phyloP scores from a whole-genome alignment of 257 asterid species.

The Fraxinus quadrangulata region DNA sequence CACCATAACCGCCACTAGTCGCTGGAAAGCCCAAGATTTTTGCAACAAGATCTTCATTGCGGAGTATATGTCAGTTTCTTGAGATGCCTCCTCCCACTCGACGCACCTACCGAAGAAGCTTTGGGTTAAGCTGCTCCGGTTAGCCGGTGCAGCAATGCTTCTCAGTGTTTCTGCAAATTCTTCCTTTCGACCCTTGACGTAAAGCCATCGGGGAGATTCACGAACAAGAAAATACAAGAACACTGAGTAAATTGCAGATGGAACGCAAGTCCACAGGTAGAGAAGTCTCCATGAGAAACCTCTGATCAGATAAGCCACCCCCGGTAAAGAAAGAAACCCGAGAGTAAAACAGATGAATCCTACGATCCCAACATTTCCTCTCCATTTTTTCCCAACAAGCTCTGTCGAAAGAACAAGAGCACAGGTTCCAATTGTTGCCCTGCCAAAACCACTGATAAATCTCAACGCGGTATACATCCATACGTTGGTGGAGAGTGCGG shows the following conservation, averaged over 20 bases:
- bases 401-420: constrained; percentile 64
- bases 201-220: constrained; percentile 85
- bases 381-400: constrained; percentile 63
- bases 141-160: constrained; percentile 39
- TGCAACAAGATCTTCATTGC: constrained; percentile 41
- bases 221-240: constrained; percentile 32
- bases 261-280: constrained; percentile 58
- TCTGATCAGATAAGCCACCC: constrained; percentile 33
- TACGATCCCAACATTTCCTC: constrained; percentile 51
- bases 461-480: constrained; percentile 49
- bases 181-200: constrained; percentile 48
- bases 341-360: constrained; percentile 58
- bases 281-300: constrained; percentile 61
- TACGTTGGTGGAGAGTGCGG: constrained; percentile 44
- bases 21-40: constrained; percentile 49
- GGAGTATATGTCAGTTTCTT: constrained; percentile 41
- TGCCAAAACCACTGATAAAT: constrained; percentile 52
- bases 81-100: constrained; percentile 16
- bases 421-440: constrained; percentile 57
- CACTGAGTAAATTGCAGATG: constrained; percentile 38
- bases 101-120: constrained; percentile 47
- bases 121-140: constrained; percentile 33
- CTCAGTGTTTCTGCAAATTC: constrained; percentile 51
- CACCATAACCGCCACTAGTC: constrained; percentile 47
- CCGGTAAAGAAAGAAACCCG: constrained; percentile 70